Conservation (phyloP, 176 grass and related monocot genomes). For the Neostapfia colusana region DNA sequence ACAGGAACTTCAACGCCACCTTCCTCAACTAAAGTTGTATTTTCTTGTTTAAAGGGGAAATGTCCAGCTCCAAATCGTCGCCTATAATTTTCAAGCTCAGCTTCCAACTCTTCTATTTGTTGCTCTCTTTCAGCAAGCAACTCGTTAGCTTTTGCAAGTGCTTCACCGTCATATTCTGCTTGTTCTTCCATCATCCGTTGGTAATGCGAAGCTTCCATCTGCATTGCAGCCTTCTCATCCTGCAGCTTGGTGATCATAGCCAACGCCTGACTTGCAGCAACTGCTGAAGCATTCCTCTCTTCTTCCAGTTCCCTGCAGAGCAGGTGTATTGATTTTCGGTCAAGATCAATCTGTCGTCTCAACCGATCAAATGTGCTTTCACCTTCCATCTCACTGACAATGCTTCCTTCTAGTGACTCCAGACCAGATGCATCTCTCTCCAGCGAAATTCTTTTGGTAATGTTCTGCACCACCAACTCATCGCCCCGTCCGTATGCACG, state of each 20-base stretch:
- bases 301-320: constrained; percentile 91
- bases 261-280: constrained; percentile 86
- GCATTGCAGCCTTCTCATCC: constrained; percentile 91
- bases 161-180: constrained; percentile 80
- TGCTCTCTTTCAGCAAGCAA: constrained; percentile 76
- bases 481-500: constrained; percentile 57
- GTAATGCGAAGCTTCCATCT: constrained; percentile 95
- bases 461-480: constrained; percentile 70
- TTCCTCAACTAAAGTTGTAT: not conserved
- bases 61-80: constrained; percentile 31
- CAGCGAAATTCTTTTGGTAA: constrained; percentile 71
- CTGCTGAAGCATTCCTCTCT: constrained; percentile 85
- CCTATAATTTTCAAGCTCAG: constrained; percentile 57
- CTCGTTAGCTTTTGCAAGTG: constrained; percentile 61
- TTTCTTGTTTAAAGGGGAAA: constrained; percentile 22
- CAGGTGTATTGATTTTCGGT: constrained; percentile 73
- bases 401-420: constrained; percentile 74
- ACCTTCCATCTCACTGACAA: constrained; percentile 85
- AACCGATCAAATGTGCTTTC: constrained; percentile 64
- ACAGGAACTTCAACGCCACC: constrained; percentile 7
- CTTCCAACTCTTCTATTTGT: constrained; percentile 69
- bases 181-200: constrained; percentile 97
- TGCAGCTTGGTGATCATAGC: constrained; percentile 96
- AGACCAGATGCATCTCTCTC: constrained; percentile 74
- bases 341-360: constrained; percentile 74